Percentiles rank a stretch among this genome's conserved stretches.
Conservation (phyloP, 106 monocot genomes). For the Dactylorhiza incarnata region DNA sequence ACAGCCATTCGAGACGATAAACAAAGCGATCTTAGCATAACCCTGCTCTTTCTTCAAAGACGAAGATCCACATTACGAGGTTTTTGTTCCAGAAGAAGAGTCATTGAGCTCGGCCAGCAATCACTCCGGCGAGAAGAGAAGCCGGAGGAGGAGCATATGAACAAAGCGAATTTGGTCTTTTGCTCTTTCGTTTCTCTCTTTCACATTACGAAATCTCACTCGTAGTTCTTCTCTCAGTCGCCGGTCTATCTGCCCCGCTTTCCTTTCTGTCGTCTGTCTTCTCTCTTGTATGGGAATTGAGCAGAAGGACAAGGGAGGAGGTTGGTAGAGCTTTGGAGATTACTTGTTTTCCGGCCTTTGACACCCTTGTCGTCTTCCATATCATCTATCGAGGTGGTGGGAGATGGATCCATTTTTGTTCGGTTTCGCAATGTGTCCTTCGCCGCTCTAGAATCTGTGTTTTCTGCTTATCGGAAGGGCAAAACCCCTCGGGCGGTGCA, state of each 20-base stretch:
- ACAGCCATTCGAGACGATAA: not conserved
- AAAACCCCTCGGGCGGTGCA: slow-evolving; percentile 15
- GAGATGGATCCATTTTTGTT: not conserved
- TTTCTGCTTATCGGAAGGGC: not conserved
- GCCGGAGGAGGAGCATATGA: not conserved
- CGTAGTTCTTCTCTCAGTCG: not conserved
- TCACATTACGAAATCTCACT: not conserved
- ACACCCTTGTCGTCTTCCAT: not conserved
- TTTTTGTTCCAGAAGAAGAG: not conserved
- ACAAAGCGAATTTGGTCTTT: slow-evolving; percentile 5
- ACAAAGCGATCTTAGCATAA: not conserved
- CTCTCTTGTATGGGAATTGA: not conserved
- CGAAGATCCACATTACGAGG: not conserved
- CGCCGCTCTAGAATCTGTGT: not conserved
- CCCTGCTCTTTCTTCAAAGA: not conserved
- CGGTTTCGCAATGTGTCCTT: slow-evolving; percentile 6
- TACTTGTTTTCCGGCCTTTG: not conserved
- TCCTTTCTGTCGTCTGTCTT: not conserved
- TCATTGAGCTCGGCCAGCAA: not conserved
- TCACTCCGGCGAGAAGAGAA: not conserved
- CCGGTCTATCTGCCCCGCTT: not conserved
- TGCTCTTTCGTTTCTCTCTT: not conserved
- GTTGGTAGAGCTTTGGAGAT: not conserved
- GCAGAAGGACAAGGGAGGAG: not conserved
- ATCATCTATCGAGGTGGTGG: not conserved